Evolutionary conservation across 1,284 basidiomycete species (phyloP), one percentile per base, ranked within the genome.

Genomic region (Singerocomus inundabilis): DNA sequence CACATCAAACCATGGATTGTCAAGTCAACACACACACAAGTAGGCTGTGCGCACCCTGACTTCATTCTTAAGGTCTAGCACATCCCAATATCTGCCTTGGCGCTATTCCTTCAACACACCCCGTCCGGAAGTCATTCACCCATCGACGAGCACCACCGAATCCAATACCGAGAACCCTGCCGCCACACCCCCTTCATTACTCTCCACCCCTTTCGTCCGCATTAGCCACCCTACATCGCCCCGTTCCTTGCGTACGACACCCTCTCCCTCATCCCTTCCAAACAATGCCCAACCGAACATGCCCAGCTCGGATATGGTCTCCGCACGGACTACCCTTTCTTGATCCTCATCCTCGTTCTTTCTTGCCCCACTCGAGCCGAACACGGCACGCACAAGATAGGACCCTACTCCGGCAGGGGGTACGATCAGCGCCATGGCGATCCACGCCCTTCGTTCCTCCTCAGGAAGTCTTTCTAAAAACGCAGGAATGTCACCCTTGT

Each of bases 211-310:
- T 64, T 98, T 99, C 4, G 96, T 98, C 60, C 96, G 74, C 37
- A 98, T 77, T 57, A 99, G 66, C 79, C 92, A 96, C 12, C 95
- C 96, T 1, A 80, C 85, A 64, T 91, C 85, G 38, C 77, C 69
- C 21, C 73, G 55, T 33, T 67, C 57, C 44, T 53, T 54, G 31
- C 60, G 49, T 34, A 68, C 44, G 25, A 63, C 46, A 15, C 53
- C 46, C 56, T 8, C 11, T 0, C 49, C 53, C 8, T 61, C 38
- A 25, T 60, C 64, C 28, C 66, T 59, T 34, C 81, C 82, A 65
- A 97, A 98, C 51, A 99, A 68, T 2, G 84, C 79, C 73, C 90
- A 90, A 1, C 96, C 93, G 66, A 93, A 99, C 6, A 98, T 84
- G 1, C 97, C 96, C 42, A 99, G 71, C 71, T 99, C 96, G 61